Evolutionary conservation across 129 eudicot genomes (phyloP).

Genomic region (Glebionis coronaria): DNA sequence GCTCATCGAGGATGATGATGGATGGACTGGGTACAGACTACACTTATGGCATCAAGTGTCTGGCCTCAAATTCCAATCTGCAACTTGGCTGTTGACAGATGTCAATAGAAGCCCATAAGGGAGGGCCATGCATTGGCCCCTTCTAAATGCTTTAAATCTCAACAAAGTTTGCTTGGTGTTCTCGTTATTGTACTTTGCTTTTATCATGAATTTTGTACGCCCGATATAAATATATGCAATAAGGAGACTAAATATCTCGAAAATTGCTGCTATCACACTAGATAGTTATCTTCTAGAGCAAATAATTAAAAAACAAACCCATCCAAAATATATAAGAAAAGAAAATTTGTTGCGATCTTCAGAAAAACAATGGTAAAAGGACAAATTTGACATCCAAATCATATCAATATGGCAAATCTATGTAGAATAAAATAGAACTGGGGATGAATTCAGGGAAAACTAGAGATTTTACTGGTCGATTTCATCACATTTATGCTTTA

Average conservation of each 20-base stretch:
- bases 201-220: constrained; percentile 2
- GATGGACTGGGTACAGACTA: constrained; percentile 29
- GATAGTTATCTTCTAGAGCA: constrained; percentile 16
- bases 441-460: no score
- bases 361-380: no score
- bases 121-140: constrained; percentile 27
- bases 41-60: constrained; percentile 21
- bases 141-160: constrained; percentile 16
- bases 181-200: constrained; percentile 16
- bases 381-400: no score
- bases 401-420: no score
- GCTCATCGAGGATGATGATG: constrained; percentile 24
- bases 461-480: no score
- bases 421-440: no score
- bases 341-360: no score
- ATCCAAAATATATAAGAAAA: no score
- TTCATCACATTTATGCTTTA: no score
- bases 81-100: constrained; percentile 15
- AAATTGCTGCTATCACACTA: neutral
- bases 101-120: constrained; percentile 24
- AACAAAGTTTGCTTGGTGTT: constrained; percentile 19
- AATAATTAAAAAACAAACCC: neutral
- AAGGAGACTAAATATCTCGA: neutral
- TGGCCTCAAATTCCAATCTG: constrained; percentile 23
- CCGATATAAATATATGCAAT: neutral